Evolutionary conservation across 2,329 filamentous ascomycete species (phyloP).

Genomic region (Metarhizium sp.): DNA sequence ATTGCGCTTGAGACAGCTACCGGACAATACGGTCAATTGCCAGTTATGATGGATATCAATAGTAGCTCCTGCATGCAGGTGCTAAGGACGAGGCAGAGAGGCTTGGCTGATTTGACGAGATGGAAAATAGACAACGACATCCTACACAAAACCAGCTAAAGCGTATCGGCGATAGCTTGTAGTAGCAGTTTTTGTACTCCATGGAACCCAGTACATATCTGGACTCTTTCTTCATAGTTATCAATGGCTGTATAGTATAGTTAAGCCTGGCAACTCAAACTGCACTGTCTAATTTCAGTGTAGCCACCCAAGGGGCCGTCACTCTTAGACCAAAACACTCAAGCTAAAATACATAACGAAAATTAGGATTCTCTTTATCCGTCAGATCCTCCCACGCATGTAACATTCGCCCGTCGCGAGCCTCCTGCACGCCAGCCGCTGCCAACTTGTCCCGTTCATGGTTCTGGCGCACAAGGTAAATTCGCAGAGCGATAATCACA

Average conservation of each 20-base stretch:
- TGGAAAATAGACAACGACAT: neutral
- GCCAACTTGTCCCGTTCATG: conserved; percentile 22
- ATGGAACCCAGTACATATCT: too few species aligned
- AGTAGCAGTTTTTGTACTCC: too few species aligned
- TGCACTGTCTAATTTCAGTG: too few species aligned
- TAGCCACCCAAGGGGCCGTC: too few species aligned
- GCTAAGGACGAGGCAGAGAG: neutral
- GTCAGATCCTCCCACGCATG: conserved; percentile 54
- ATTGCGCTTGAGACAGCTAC: too few species aligned
- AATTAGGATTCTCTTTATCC: conserved; percentile 50
- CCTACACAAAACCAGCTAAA: neutral
- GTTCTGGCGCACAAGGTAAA: conserved; percentile 49
- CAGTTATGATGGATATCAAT: too few species aligned
- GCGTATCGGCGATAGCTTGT: neutral
- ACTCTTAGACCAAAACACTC: too few species aligned
- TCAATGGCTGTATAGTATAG: too few species aligned
- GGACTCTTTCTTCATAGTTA: too few species aligned
- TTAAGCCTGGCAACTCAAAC: too few species aligned
- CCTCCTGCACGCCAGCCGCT: too few species aligned
- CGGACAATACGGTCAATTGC: too few species aligned
- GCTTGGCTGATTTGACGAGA: neutral
- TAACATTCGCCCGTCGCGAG: conserved; percentile 15
- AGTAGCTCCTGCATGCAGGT: neutral
- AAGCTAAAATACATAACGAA: conserved; percentile 41
- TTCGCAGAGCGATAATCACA: conserved; percentile 47